These are phyloP conservation scores for Beauveria scarabaeidicola DNA, from an alignment of 2,329 filamentous ascomycete genomes.

Conservation along the genomic window DNA sequence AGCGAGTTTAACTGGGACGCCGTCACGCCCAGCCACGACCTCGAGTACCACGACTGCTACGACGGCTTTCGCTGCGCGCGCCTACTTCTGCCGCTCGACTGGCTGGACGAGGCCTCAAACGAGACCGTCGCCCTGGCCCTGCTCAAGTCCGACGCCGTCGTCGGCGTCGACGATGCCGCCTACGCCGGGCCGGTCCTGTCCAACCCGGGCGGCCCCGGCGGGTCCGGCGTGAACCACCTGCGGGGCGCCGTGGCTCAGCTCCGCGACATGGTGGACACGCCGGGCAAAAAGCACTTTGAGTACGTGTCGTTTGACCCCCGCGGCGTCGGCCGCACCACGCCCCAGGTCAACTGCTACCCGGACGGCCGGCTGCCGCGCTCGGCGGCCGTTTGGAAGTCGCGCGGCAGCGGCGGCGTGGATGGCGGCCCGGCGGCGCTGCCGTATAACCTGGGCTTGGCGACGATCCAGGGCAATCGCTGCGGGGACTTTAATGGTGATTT, in stretches of 20 bases:
- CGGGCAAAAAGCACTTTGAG: constrained; percentile 28
- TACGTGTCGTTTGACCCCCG: constrained; percentile 37
- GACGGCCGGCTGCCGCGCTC: constrained; percentile 21
- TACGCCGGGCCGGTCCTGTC: constrained; percentile 35
- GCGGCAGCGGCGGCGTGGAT: constrained; percentile 22
- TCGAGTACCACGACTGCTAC: constrained; percentile 35
- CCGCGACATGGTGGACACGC: constrained; percentile 20
- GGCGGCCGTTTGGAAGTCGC: constrained; percentile 21
- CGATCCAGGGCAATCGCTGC: constrained; percentile 24
- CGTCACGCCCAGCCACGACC: constrained; percentile 25
- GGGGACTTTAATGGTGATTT: constrained; percentile 20
- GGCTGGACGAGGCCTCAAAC: constrained; percentile 23
- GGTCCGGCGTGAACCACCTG: constrained; percentile 27
- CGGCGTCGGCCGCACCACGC: constrained; percentile 30
- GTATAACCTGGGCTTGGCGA: constrained; percentile 19
- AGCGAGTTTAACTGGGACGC: constrained; percentile 28
- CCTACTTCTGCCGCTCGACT: constrained; percentile 36
- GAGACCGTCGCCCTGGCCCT: constrained; percentile 31
- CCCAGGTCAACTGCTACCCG: constrained; percentile 31
- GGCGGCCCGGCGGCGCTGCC: constrained; percentile 15
- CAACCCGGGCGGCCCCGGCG: constrained; percentile 39
- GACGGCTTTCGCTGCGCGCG: constrained; percentile 30
- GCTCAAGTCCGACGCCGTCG: constrained; percentile 30
- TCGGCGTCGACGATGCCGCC: constrained; percentile 26
- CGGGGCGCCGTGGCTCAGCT: constrained; percentile 20